Base-by-base conservation (phyloP, 345 rosid species). In the thale cress (Arabidopsis thaliana) region DNA sequence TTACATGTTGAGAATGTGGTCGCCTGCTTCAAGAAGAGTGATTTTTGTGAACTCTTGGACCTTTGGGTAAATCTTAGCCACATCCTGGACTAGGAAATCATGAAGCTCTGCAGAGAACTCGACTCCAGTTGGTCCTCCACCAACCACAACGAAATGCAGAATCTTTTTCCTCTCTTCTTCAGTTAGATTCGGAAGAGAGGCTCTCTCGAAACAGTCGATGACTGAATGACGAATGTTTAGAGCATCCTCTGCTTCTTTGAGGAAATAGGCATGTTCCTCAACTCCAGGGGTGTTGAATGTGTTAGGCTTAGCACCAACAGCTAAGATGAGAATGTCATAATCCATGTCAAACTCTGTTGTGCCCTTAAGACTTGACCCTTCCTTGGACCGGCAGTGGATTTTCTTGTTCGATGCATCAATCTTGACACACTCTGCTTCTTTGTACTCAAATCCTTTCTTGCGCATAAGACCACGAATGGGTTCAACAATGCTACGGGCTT, bases 31-130 rank as follows among this genome's bases (percentile, higher is more conserved):
- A 22, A 92, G 84, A 56, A 92, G 91, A 50, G 93, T 89, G 70
- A 92, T 89, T 60, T 72, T 88, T 1, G 85, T 78, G 16, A 75
- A 67, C 28, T 85, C 83, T 57, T 78, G 77, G 28, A 84, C 81
- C 2, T 79, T 52, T 9, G 98, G 98, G 76, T 88, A 90, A 14
- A 91, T 62, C 49, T 61, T 58, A 36, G 85, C 76, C n/a, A 93
- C 81, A 72, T 93, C 98, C 22, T 93, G 87, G 7, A 76, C 69
- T 0, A 86, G 83, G 56, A 83, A 84, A 67, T 93, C 98, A 66
- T 83, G 91, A 30, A 93, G 89, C 83, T 90, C 98, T 8, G 98
- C 94, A 14, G 96, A 91, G 82, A 86, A 93, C 83, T 93, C 98
- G 13, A 93, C 96, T 6, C 98, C 94, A 1, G 91, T 84, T 37